Evolutionary conservation across 805 yeast genomes (phyloP), one percentile per base, ranked within the genome.

Genomic region (Schwanniomyces polymorphus): DNA sequence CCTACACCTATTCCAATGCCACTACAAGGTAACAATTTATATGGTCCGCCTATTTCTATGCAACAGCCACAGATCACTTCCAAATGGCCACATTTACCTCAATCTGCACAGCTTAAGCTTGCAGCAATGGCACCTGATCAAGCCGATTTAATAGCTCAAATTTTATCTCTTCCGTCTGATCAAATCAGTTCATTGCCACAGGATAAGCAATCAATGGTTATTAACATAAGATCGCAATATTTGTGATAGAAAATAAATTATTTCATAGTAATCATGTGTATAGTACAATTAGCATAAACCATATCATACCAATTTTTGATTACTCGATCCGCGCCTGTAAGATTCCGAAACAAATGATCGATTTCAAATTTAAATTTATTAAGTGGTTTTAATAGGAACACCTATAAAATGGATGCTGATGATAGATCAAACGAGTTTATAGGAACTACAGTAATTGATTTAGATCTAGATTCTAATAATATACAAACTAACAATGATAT

Each of bases 121-220:
- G 63, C 75, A 17, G 65, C 68, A 25, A 64, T 85, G 50, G 78
- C 83, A 8, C 77, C 75, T 29, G 78, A 79, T 41, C 87, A 85
- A 61, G 86, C 86, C 25, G 72, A 74, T 46, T 65, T 79, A 54
- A 72, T 80, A 38, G 80, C 78, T 16, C 84, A 80, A 60, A 82
- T 80, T 10, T 67, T 80, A 49, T 66, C 75, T 41, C 64, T 80
- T 52, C 70, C 81, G 0, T 72, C 72, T 5, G 79, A 76, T 31
- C 84, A 80, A 54, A 70, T 80, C 39, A 67, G 70, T 34, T 63
- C 68, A 10, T 65, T 80, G 46, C 83, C 83, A 2, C 72, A 72
- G 10, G 81, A 78, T 42, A 78, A 80, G 57, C 76, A 76, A 49
- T 57, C 70, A 31, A 80, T 83, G 83, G 84, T 84, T 17, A 71